Percentiles rank a stretch among this genome's conserved stretches.
phyloP scores from a whole-genome alignment of 208 protist species.

The Leishmania aethiopica region DNA sequence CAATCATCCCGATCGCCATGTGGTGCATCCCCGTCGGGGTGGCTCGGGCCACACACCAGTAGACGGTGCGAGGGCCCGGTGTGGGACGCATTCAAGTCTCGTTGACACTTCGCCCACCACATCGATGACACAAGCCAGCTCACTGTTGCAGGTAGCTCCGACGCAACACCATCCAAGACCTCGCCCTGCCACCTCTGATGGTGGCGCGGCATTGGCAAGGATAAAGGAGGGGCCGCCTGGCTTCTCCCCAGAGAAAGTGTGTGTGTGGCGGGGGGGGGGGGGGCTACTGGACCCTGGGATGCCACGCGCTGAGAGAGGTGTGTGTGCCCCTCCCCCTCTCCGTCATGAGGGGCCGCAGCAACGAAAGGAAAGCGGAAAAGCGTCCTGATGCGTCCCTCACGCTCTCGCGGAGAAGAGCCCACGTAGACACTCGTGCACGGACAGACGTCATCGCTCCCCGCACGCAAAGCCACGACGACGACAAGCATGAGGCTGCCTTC shows the following conservation, averaged over 20 bases:
- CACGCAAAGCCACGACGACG: neutral
- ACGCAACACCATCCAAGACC: neutral
- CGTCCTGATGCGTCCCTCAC: neutral
- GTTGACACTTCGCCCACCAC: neutral
- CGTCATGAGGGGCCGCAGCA: neutral
- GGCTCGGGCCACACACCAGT: neutral
- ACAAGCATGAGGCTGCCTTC: neutral
- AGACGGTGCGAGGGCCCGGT: neutral
- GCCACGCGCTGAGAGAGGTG: neutral
- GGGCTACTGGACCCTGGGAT: too few relatives aligned
- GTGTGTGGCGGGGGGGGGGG: too few relatives aligned
- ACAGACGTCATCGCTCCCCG: neutral
- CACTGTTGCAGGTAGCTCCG: neutral
- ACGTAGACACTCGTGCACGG: neutral
- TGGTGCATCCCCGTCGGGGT: neutral
- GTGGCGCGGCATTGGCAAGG: neutral
- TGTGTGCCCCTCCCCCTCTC: too few relatives aligned
- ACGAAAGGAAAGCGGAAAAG: neutral
- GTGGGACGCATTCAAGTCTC: neutral
- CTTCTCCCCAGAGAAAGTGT: neutral
- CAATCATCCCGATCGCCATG: neutral
- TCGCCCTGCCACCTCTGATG: neutral
- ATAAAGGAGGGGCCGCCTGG: neutral
- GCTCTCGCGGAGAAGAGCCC: neutral
- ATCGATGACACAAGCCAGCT: neutral